phyloP scores from a whole-genome alignment of 1,284 basidiomycete species.

The Ganoderma leucocontextum region DNA sequence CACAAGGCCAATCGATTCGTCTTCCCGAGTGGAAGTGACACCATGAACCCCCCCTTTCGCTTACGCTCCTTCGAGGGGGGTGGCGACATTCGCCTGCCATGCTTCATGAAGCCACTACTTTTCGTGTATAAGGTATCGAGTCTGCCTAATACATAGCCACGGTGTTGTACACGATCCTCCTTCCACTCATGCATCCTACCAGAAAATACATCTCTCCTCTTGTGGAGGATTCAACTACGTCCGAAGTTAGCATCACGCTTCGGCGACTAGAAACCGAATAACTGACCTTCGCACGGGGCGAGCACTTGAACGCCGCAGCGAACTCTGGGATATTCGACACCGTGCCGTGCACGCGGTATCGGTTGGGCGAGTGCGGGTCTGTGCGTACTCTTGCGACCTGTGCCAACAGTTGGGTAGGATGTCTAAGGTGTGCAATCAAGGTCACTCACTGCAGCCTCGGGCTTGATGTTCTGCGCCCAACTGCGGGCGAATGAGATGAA shows the following conservation, averaged over 20 bases:
- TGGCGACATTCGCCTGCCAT: background rate
- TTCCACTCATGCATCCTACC: constrained; percentile 45
- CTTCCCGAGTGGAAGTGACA: background rate
- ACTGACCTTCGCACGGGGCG: constrained; percentile 69
- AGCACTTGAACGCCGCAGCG: constrained; percentile 79
- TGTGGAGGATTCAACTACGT: constrained; percentile 69
- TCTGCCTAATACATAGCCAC: background rate
- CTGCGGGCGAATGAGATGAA: constrained; percentile 86
- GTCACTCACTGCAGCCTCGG: constrained; percentile 70
- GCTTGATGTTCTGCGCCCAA: constrained; percentile 80
- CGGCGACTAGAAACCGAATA: background rate
- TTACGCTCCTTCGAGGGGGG: background rate
- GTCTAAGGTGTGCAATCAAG: background rate
- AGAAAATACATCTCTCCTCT: constrained; percentile 74
- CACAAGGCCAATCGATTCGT: background rate
- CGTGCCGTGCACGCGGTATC: constrained; percentile 85
- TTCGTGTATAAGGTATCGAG: constrained; percentile 2
- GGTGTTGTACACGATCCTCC: background rate
- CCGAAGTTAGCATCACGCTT: constrained; percentile 10
- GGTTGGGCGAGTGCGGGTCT: constrained; percentile 88
- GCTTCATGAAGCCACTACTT: background rate
- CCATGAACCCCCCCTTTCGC: background rate
- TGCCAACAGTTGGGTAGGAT: constrained; percentile 34
- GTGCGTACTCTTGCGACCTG: constrained; percentile 83
- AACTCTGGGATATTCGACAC: constrained; percentile 84